Base-by-base conservation (phyloP, 2,329 filamentous ascomycete genomes). In the Tolypocladium pustulatum region DNA sequence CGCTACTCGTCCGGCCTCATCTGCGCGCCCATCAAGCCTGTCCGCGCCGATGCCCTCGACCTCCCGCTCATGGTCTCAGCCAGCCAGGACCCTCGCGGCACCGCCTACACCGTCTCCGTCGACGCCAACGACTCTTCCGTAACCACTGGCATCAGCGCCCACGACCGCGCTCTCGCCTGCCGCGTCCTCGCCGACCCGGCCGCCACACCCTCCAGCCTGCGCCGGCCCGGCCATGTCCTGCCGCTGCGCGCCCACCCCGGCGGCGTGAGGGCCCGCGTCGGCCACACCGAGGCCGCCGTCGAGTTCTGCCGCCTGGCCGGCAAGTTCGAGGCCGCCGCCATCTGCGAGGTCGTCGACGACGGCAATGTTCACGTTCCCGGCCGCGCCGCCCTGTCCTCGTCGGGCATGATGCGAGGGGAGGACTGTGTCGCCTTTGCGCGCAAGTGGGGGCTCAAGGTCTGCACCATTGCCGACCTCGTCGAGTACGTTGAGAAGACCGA, bases 381-480 rank as follows among this genome's bases (percentile, higher is more conserved):
- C 0, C 79, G 80, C 67, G 81, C 90, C 1, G 77, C 89, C 67
- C 78, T 86, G 64, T 72, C 73, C 13, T 85, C 82, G 25, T 83
- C 86, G n/a, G 90, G 88, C 32, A 99, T 99, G 94, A 87, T 97
- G 85, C 78, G 91, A 65, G 85, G 91, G 63, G 91, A 96, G 76
- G 89, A 84, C 41, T 97, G 92, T 75, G 78, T 99, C 69, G 82
- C 80, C 56, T 99, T 99, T 80, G 94, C 91, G 34, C 85, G 85
- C 73, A 86, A 81, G 74, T 97, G 89, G 86, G 91, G 91, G 5
- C 78, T 99, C 65, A 94, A 89, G 78, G 91, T 96, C 60, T 96
- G 92, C 75, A 97, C 94, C 36, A 97, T 99, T 75, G 91, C 93
- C 71, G 91, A 93, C 74, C 74, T 99, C 75, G 87, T 93, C 34